phyloP scores from a whole-genome alignment of 495 filamentous ascomycete species.

The Cryomyces minteri region DNA sequence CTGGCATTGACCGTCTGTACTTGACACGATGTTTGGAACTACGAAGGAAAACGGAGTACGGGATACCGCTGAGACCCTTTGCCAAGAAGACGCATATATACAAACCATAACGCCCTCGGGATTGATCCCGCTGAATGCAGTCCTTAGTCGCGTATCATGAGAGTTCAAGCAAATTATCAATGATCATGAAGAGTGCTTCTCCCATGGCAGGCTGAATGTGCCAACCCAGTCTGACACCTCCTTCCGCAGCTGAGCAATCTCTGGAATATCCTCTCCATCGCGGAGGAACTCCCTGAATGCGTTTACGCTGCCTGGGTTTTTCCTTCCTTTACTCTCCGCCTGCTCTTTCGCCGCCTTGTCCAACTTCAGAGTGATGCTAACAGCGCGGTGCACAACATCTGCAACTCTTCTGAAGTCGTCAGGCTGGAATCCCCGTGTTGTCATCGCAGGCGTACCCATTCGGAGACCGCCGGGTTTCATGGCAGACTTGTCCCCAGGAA shows the following conservation, averaged over 20 bases:
- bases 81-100: too few species aligned
- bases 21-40: too few species aligned
- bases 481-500: constrained; percentile 94
- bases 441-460: constrained; percentile 96
- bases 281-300: constrained; percentile 72
- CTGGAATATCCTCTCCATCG: constrained; percentile 61
- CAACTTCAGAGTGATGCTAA: constrained; percentile 63
- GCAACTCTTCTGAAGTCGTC: constrained; percentile 81
- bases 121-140: too few species aligned
- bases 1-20: too few species aligned
- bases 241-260: constrained; percentile 70
- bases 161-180: too few species aligned
- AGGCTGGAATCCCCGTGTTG: constrained; percentile 73
- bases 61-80: too few species aligned
- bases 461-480: constrained; percentile 89
- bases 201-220: constrained; percentile 81
- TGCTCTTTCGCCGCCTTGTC: constrained; percentile 63
- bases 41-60: too few species aligned
- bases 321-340: constrained; percentile 59
- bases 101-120: too few species aligned
- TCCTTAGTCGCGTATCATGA: too few species aligned
- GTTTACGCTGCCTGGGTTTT: constrained; percentile 63
- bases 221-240: constrained; percentile 95
- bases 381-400: constrained; percentile 82
- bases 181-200: constrained; percentile 11